Evolutionary conservation across 805 yeast genomes (phyloP).

Genomic region (Pichia membranifaciens): DNA sequence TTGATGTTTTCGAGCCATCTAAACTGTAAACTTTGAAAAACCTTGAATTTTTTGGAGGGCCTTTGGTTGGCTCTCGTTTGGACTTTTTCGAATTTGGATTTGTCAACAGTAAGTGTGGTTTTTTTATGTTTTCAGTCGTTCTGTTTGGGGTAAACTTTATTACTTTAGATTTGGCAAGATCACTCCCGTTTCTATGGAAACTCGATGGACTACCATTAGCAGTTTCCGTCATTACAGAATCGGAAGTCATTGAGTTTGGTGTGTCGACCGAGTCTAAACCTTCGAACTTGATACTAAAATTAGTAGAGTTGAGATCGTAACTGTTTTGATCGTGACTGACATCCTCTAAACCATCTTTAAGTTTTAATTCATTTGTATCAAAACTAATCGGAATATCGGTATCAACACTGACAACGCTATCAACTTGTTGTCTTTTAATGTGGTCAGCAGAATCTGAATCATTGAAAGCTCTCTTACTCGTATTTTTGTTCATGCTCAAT

Average conservation of each 20-base stretch:
- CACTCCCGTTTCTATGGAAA: neutral
- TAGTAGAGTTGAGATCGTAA: neutral
- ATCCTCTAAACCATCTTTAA: neutral
- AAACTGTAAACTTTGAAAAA: constrained; percentile 21
- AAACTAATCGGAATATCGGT: neutral
- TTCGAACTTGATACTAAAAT: neutral
- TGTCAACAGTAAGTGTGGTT: constrained; percentile 3
- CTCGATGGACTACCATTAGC: neutral
- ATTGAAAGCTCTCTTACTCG: neutral
- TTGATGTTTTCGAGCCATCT: constrained; percentile 10
- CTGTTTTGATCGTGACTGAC: neutral
- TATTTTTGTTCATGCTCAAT: neutral
- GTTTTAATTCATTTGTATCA: neutral
- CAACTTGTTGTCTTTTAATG: neutral
- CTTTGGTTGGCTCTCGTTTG: constrained; percentile 11
- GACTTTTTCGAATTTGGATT: constrained; percentile 7
- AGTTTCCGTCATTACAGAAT: neutral
- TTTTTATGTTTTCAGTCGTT: constrained; percentile 8
- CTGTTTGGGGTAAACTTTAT: constrained; percentile 11
- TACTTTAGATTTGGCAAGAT: neutral
- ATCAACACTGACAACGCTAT: neutral
- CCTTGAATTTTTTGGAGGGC: constrained; percentile 28
- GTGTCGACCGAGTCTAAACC: neutral
- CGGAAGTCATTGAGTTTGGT: neutral
- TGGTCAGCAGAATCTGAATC: neutral